These are phyloP conservation scores for Amauroascus niger DNA, from an alignment of 2,329 filamentous ascomycete species.

Conservation along the genomic window DNA sequence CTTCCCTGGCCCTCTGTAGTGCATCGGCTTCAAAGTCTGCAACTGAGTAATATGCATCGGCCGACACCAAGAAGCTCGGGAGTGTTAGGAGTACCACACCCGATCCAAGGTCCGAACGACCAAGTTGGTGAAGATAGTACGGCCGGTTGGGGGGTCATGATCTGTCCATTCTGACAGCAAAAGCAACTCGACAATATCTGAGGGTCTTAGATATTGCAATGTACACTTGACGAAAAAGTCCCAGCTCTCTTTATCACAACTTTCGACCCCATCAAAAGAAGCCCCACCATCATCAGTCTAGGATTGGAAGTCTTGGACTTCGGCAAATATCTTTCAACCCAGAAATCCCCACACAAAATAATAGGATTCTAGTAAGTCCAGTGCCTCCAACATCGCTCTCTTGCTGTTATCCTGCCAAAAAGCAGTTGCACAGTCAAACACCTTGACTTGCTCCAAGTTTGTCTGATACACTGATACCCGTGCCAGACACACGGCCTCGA, in stretches of 20 bases:
- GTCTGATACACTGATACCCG: neutral
- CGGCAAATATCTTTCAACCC: conserved; percentile 5
- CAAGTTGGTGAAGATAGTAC: conserved; percentile 9
- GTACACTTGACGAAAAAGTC: neutral
- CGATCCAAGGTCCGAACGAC: neutral
- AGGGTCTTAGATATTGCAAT: conserved; percentile 4
- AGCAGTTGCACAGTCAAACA: conserved; percentile 3
- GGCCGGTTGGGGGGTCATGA: conserved; percentile 2
- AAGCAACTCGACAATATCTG: conserved; percentile 7
- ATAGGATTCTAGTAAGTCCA: conserved; percentile 8
- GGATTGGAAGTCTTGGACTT: neutral
- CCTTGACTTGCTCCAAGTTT: conserved; percentile 1
- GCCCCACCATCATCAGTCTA: neutral
- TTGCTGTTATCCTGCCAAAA: neutral
- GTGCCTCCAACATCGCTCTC: neutral
- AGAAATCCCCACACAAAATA: conserved; percentile 10
- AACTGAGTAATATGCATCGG: neutral
- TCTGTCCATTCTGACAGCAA: conserved; percentile 5
- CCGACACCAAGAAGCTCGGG: neutral
- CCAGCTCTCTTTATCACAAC: neutral
- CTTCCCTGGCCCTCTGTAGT: neutral
- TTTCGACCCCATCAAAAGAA: neutral
- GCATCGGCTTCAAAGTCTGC: neutral
- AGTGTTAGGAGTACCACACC: neutral
- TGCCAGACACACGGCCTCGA: conserved; percentile 1